Conservation (phyloP, 1,139 yeast genomes). For the Arxiozyma slooffiae region DNA sequence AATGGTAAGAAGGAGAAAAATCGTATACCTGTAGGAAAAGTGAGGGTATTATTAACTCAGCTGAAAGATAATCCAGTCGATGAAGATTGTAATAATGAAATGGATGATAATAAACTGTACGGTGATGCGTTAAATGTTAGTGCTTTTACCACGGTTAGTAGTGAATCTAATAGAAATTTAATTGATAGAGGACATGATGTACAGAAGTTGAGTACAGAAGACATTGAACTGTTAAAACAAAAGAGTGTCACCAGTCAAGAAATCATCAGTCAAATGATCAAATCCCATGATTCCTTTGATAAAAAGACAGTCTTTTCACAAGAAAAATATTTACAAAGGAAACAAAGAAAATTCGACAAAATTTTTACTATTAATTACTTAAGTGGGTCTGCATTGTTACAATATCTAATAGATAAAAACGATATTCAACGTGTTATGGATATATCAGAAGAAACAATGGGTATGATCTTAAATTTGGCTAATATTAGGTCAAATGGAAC, state of each 20-base stretch:
- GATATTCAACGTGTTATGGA: constrained; percentile 70
- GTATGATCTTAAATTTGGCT: constrained; percentile 62
- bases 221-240: constrained; percentile 70
- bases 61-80: background rate
- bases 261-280: constrained; percentile 71
- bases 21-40: constrained; percentile 24
- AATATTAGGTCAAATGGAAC: constrained; percentile 84
- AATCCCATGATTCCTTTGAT: constrained; percentile 77
- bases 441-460: constrained; percentile 75
- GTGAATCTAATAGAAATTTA: constrained; percentile 62
- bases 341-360: constrained; percentile 82
- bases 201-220: constrained; percentile 64
- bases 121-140: constrained; percentile 12
- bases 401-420: constrained; percentile 60
- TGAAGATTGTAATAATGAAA: background rate
- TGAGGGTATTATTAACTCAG: constrained; percentile 13
- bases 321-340: constrained; percentile 81
- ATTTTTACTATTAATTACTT: constrained; percentile 74
- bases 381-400: constrained; percentile 66
- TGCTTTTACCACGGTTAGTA: constrained; percentile 33
- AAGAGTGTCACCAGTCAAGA: constrained; percentile 66
- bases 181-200: constrained; percentile 64
- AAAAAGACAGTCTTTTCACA: constrained; percentile 85
- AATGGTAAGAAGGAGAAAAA: constrained; percentile 11
- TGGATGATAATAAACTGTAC: constrained; percentile 6